Percentiles rank a stretch among this genome's conserved stretches.
Conservation (phyloP, 1,284 basidiomycete species). For the Blastosporella zonata region DNA sequence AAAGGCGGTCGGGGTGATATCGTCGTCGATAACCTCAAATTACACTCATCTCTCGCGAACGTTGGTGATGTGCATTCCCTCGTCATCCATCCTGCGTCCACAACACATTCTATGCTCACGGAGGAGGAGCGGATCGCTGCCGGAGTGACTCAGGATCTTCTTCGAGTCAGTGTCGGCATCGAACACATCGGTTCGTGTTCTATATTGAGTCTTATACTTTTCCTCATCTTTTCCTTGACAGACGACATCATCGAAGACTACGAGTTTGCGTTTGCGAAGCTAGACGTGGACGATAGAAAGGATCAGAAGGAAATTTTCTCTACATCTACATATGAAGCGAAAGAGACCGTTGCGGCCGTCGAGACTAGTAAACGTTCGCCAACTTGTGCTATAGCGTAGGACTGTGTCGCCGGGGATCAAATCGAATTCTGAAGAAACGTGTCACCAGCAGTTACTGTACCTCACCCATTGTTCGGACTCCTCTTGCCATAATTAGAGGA, state of each 20-base stretch:
- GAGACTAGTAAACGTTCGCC: neutral
- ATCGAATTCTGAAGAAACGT: neutral
- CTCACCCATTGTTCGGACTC: too few species aligned
- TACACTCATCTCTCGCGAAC: slow-evolving; percentile 54
- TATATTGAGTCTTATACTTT: neutral
- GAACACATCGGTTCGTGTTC: slow-evolving; percentile 11
- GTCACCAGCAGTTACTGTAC: neutral
- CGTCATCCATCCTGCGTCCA: slow-evolving; percentile 65
- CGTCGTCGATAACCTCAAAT: slow-evolving; percentile 57
- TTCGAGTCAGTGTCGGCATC: slow-evolving; percentile 39
- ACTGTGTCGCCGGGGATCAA: neutral
- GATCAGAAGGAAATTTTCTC: neutral
- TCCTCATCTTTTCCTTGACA: slow-evolving; percentile 1
- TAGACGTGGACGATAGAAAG: neutral
- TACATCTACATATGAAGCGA: neutral
- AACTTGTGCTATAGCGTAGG: neutral
- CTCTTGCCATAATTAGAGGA: neutral
- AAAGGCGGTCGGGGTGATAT: slow-evolving; percentile 37
- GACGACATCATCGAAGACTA: slow-evolving; percentile 21
- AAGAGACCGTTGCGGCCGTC: neutral
- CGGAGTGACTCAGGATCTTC: slow-evolving; percentile 74
- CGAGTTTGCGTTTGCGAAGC: slow-evolving; percentile 13
- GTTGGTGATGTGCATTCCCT: slow-evolving; percentile 20
- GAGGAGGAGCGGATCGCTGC: slow-evolving; percentile 57
- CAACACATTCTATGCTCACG: slow-evolving; percentile 73